A percentile compares a stretch with the other conserved stretches of the same genome.
Evolutionary conservation across 148 eudicot species (phyloP).

Genomic region (Silene latifolia): DNA sequence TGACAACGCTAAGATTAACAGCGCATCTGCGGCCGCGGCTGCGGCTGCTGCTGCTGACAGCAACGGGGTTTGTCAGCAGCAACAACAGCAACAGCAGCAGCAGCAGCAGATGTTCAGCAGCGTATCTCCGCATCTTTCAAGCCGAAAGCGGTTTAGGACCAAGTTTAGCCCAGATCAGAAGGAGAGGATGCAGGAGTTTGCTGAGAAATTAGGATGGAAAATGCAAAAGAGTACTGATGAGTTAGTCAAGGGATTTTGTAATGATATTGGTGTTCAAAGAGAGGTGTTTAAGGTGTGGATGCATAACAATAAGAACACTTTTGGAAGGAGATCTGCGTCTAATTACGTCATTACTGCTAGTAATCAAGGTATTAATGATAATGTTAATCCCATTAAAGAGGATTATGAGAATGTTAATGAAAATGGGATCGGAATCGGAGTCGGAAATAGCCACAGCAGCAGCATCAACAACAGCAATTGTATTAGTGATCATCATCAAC

Average conservation of each 20-base stretch:
- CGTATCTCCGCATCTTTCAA: neutral
- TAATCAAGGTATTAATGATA: neutral
- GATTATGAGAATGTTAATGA: neutral
- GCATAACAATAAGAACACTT: conserved; percentile 76
- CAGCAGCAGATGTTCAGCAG: neutral
- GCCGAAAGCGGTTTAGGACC: conserved; percentile 56
- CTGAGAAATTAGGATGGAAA: conserved; percentile 70
- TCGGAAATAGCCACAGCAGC: conserved; percentile 16
- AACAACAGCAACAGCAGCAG: neutral
- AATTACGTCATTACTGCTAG: neutral
- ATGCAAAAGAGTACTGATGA: conserved; percentile 67
- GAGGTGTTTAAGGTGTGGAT: conserved; percentile 85
- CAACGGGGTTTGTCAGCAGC: neutral
- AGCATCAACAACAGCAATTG: conserved; percentile 17
- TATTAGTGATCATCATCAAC: conserved; percentile 7
- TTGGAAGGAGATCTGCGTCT: conserved; percentile 29
- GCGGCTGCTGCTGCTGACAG: too few relatives aligned
- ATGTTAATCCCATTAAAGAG: neutral
- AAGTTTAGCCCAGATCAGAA: conserved; percentile 60
- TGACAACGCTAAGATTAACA: neutral
- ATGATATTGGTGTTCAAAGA: conserved; percentile 56
- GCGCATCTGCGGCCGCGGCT: too few relatives aligned
- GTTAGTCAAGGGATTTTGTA: conserved; percentile 34
- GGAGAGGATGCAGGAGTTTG: conserved; percentile 61
- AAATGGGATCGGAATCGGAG: conserved; percentile 16